Conservation (phyloP, 1,284 basidiomycete genomes). For the Meripilus lineatus region DNA sequence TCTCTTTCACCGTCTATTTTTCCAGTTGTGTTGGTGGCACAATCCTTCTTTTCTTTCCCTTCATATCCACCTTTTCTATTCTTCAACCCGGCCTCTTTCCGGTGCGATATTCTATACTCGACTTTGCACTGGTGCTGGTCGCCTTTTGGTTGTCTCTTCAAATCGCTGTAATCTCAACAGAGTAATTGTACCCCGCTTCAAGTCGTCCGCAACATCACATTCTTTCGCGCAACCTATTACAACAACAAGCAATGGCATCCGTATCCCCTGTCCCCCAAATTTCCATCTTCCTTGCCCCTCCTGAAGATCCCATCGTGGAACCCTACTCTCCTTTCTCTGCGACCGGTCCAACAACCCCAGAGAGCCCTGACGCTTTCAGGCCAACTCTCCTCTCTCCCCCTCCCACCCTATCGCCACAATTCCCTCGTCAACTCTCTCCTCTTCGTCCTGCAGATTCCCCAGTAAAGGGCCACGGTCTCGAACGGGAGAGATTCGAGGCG, state of each 20-base stretch:
- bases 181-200: no score
- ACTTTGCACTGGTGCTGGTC: constrained; percentile 40
- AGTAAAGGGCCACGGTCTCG: constrained; percentile 47
- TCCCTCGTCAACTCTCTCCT: constrained; percentile 45
- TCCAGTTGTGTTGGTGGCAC: constrained; percentile 19
- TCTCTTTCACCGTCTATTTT: no score
- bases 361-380: constrained; percentile 48
- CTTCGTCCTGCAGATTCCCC: constrained; percentile 38
- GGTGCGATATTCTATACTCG: constrained; percentile 6
- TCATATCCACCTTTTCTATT: constrained; percentile 12
- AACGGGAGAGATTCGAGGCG: constrained; percentile 56
- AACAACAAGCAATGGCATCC: constrained; percentile 35
- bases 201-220: constrained; percentile 9
- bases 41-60: constrained; percentile 20
- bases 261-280: constrained; percentile 55
- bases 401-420: constrained; percentile 34
- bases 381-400: constrained; percentile 56
- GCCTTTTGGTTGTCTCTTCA: constrained; percentile 24
- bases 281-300: constrained; percentile 60
- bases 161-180: no score
- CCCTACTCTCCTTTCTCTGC: constrained; percentile 66
- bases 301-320: constrained; percentile 43
- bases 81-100: constrained; percentile 19
- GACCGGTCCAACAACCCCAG: constrained; percentile 29
- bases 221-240: constrained; percentile 9